These are phyloP conservation scores for Zygotorulaspora danielsina DNA, from an alignment of 805 yeast genomes.

Conservation along the genomic window DNA sequence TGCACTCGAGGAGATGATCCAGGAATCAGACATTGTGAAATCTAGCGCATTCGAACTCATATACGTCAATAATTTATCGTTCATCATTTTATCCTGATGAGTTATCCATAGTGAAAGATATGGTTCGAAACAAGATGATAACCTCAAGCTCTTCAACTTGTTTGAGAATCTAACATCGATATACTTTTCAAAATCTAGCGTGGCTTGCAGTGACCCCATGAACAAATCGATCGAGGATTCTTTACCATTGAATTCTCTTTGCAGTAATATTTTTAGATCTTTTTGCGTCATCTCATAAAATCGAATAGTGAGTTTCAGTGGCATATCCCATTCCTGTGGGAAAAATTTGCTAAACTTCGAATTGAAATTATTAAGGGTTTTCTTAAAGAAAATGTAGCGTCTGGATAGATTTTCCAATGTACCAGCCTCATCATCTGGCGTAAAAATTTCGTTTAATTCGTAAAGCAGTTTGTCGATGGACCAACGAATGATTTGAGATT, in stretches of 20 bases:
- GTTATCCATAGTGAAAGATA: slow-evolving; percentile 80
- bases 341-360: slow-evolving; percentile 51
- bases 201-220: slow-evolving; percentile 63
- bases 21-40: slow-evolving; percentile 46
- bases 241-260: slow-evolving; percentile 40
- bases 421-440: slow-evolving; percentile 86
- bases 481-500: slow-evolving; percentile 64
- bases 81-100: slow-evolving; percentile 67
- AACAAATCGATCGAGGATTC: slow-evolving; percentile 57
- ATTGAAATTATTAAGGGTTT: slow-evolving; percentile 58
- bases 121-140: slow-evolving; percentile 76
- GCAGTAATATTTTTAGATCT: slow-evolving; percentile 56
- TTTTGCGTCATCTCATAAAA: slow-evolving; percentile 68
- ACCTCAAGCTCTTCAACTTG: slow-evolving; percentile 39
- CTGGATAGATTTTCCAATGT: slow-evolving; percentile 81
- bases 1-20: slow-evolving; percentile 80
- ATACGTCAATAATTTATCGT: slow-evolving; percentile 60
- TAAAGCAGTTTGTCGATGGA: slow-evolving; percentile 62
- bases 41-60: slow-evolving; percentile 54
- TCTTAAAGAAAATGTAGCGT: slow-evolving; percentile 75
- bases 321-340: slow-evolving; percentile 70
- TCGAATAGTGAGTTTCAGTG: slow-evolving; percentile 50
- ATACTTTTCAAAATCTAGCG: slow-evolving; percentile 78
- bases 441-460: slow-evolving; percentile 74
- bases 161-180: slow-evolving; percentile 60